Evolutionary conservation across 805 yeast species (phyloP).

Genomic region (Spathaspora hagerdaliae): DNA sequence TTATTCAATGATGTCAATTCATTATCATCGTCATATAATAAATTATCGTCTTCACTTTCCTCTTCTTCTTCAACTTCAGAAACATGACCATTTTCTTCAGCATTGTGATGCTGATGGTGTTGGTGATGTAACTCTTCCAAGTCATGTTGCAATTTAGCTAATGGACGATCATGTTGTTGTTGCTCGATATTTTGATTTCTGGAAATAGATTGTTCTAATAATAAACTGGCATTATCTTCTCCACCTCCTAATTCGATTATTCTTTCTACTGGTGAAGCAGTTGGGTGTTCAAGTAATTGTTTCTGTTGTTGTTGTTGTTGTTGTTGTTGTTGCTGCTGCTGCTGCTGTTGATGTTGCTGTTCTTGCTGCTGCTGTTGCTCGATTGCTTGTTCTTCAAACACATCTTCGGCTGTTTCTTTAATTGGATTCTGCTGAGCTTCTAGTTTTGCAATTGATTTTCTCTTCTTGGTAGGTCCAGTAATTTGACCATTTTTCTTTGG

Average conservation of each 20-base stretch:
- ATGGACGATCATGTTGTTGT: slow-evolving; percentile 77
- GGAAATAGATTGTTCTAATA: slow-evolving; percentile 56
- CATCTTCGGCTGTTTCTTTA: slow-evolving; percentile 8
- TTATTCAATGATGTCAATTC: slow-evolving; percentile 64
- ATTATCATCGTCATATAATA: slow-evolving; percentile 74
- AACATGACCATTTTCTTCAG: slow-evolving; percentile 11
- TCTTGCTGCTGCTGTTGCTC: background rate
- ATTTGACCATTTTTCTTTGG: slow-evolving; percentile 68
- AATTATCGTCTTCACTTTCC: slow-evolving; percentile 41
- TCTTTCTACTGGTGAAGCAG: slow-evolving; percentile 43
- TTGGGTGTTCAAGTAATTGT: background rate
- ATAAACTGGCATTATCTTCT: slow-evolving; percentile 43
- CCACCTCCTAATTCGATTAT: slow-evolving; percentile 45
- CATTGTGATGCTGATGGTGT: slow-evolving; percentile 14
- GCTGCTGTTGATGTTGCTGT: background rate
- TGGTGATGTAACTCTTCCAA: slow-evolving; percentile 49
- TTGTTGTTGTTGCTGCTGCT: slow-evolving; percentile 38
- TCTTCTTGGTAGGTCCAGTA: slow-evolving; percentile 59
- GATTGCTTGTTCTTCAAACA: background rate
- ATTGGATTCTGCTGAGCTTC: slow-evolving; percentile 37
- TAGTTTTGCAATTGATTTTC: slow-evolving; percentile 53
- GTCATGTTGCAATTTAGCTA: slow-evolving; percentile 76
- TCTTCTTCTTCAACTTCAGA: slow-evolving; percentile 17
- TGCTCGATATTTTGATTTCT: slow-evolving; percentile 70
- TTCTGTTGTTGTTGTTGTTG: background rate